Base-by-base conservation (phyloP, 495 filamentous ascomycete genomes). In the Cenococcum geophilum region DNA sequence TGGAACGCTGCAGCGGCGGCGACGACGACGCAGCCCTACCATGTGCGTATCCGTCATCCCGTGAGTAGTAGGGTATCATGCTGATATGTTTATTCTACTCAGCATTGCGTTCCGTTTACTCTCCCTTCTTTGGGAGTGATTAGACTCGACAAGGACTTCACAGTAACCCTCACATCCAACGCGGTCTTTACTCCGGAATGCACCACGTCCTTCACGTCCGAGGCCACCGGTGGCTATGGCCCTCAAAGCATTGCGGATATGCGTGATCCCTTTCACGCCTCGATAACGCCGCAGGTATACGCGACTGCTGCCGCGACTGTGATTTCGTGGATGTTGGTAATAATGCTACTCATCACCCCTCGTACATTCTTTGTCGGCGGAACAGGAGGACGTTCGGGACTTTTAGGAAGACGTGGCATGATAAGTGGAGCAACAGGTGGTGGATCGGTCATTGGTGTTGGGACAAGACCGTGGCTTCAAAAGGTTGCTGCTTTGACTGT, bases 381-480 rank as follows among this genome's bases (percentile, higher is more conserved):
- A 14, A 75, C 79, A n/a, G 78, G 78, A 20, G 78, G 80, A 18
- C 75, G 80, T 25, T 83, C 85, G 20, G 88, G 92, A 48, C 83
- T 91, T 53, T 74, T 92, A n/a, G 86, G 89, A 37, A 79, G 86
- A n/a, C 82, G 86, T 73, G 89, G 90, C 40, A 89, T 95, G 73
- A 92, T 92, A 48, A 86, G 87, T 69, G 85, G 89, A 12, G 86
- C 86, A 5, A 83, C 83, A 40, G 82, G 83, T 22, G 82, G 80
- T 45, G 80, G 82, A n/a, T 86, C 83, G 25, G 49, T 91, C 11
- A 86, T 92, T 43, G 89, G 86, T 37, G 87, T 97, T n/a, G 91
- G 91, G 18, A 89, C 89, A 16, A 83, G 93, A 37, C 95, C 93
- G 32, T 97, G 91, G 92, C 75, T 98, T 57, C 93, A 98, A 72